Conservation (phyloP, 1,139 yeast species). For the Yamadazyma triangularis region DNA sequence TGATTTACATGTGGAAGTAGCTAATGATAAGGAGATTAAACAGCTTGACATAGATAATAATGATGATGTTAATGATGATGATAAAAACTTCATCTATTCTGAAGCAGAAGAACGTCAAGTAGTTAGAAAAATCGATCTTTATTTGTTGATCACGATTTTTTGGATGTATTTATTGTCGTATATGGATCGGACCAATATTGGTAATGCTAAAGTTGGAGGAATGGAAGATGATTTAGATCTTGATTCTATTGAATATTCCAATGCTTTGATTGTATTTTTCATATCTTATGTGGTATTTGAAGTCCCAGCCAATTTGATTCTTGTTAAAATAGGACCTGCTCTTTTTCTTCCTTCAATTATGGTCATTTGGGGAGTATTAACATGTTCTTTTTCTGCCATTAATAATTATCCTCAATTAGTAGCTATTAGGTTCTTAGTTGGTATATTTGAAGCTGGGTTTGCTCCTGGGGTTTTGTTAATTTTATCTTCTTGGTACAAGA, state of each 20-base stretch:
- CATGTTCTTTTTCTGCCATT: slow-evolving; percentile 18
- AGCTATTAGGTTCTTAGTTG: slow-evolving; percentile 20
- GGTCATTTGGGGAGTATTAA: slow-evolving; percentile 20
- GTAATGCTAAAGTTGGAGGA: slow-evolving; percentile 22
- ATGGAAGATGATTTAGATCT: slow-evolving; percentile 19
- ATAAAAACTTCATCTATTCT: slow-evolving; percentile 4
- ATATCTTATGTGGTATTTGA: slow-evolving; percentile 24
- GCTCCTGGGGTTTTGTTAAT: slow-evolving; percentile 20
- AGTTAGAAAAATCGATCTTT: slow-evolving; percentile 13
- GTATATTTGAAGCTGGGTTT: slow-evolving; percentile 23
- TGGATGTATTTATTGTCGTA: slow-evolving; percentile 10
- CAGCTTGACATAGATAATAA: slow-evolving; percentile 1
- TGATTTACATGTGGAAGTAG: slow-evolving; percentile 1
- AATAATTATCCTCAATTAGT: slow-evolving; percentile 15
- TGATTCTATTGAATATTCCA: slow-evolving; percentile 20
- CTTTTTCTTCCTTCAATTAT: slow-evolving; percentile 23
- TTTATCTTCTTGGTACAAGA: slow-evolving; percentile 21
- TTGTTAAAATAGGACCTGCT: slow-evolving; percentile 25
- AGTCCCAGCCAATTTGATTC: slow-evolving; percentile 25
- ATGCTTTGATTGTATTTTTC: slow-evolving; percentile 22
- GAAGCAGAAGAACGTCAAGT: slow-evolving; percentile 8
- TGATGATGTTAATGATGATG: slow-evolving; percentile 1
- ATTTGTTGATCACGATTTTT: slow-evolving; percentile 19
- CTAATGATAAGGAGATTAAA: background rate
- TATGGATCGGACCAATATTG: slow-evolving; percentile 22